These are phyloP conservation scores for Globisporangium rhizosaccharum DNA, from an alignment of 352 stramenopile species.

Conservation along the genomic window DNA sequence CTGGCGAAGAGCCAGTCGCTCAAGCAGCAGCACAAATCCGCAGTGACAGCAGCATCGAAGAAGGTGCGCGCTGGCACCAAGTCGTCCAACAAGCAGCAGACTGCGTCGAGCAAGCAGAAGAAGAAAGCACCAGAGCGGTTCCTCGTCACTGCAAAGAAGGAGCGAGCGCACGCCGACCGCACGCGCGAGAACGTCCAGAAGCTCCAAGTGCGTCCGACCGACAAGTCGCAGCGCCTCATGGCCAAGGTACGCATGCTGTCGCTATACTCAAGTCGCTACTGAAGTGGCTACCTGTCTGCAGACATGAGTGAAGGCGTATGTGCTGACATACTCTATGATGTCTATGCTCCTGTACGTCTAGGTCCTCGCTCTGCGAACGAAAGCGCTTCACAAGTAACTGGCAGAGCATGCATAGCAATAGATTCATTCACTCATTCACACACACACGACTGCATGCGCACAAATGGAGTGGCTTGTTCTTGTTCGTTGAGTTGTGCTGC, in stretches of 20 bases:
- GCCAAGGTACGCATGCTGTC: slow-evolving; percentile 31
- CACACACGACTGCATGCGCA: too few species aligned
- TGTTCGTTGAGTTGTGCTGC: not conserved
- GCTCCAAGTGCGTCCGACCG: slow-evolving; percentile 41
- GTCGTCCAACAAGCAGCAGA: slow-evolving; percentile 16
- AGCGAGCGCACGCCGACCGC: slow-evolving; percentile 45
- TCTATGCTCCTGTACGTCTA: slow-evolving; percentile 21
- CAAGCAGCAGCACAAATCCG: slow-evolving; percentile 22
- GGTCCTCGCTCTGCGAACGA: slow-evolving; percentile 39
- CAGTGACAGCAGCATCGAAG: slow-evolving; percentile 12
- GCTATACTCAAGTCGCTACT: not conserved
- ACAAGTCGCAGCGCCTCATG: slow-evolving; percentile 67
- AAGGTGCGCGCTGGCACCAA: slow-evolving; percentile 13
- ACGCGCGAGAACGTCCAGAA: slow-evolving; percentile 61
- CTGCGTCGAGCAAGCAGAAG: not conserved
- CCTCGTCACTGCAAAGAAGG: slow-evolving; percentile 43
- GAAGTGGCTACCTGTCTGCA: not conserved
- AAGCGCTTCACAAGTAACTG: slow-evolving; percentile 24
- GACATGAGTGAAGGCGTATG: not conserved
- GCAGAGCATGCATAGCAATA: too few species aligned
- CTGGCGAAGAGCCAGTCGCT: slow-evolving; percentile 13
- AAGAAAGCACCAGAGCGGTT: slow-evolving; percentile 39
- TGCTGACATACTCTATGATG: not conserved
- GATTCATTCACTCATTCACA: too few species aligned
- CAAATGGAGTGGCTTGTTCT: too few species aligned